Evolutionary conservation across 805 yeast genomes (phyloP), one percentile per base, ranked within the genome.

Genomic region (Nadsonia fulvescens): DNA sequence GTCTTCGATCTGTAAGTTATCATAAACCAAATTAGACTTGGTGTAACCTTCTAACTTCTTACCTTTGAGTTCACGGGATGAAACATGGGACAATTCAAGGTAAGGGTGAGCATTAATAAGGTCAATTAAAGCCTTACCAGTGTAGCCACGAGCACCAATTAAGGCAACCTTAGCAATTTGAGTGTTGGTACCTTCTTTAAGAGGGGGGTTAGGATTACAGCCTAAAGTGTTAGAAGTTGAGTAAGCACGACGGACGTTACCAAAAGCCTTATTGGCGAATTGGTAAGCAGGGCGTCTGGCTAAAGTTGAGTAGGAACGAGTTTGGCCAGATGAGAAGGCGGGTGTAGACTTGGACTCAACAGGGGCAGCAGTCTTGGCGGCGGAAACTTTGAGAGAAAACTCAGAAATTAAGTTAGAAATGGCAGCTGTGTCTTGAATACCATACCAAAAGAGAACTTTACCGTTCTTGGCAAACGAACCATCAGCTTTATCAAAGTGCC

Each of bases 91-190:
- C 28, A 89, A 54, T 44, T 86, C 95, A 38, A 89, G 59, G 48
- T 66, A 67, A 23, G 93, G 92, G 54, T 89, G 99, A 25, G 62
- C 56, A 52, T 89, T 78, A 36, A 89, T 76, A 58, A 89, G 61
- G 18, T 74, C 65, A 36, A 89, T 81, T 49, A 89, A 63, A 43
- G 86, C 86, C 55, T 78, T 93, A 18, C 98, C 99, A 11, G 95
- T 86, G 55, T 65, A 81, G 15, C 99, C 99, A 56, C 99, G 74
- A 21, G 99, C 99, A 40, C 99, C 99, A 46, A 89, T 86, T 41
- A 89, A 64, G 1, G 94, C 98, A 24, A 89, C 82, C 38, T 68
- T 69, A 12, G 91, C 62, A 34, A 61, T 61, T 21, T 61, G 49
- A 20, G 61, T 60, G 56, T 71, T 76, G 18, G 64, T 47, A 19